A percentile compares a stretch with the other conserved stretches of the same genome.
Evolutionary conservation across 768 basidiomycete species (phyloP).

Genomic region (Botryobasidium botryosum): DNA sequence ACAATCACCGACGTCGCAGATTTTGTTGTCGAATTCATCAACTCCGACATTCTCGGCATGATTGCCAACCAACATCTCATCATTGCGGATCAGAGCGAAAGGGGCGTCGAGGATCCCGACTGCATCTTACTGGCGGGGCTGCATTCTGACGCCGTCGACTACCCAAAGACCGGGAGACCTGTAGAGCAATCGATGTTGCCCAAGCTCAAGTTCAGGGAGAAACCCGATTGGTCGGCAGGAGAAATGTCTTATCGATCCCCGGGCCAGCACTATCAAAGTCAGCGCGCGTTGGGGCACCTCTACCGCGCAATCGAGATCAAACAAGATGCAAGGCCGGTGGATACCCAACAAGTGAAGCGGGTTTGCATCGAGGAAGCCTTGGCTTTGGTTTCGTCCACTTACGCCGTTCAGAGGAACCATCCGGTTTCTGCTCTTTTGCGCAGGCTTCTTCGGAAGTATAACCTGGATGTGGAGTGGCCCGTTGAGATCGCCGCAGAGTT

Average conservation of each 20-base stretch:
- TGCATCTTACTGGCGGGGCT: conserved; percentile 38
- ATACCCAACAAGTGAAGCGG: not conserved
- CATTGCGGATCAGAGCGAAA: conserved; percentile 45
- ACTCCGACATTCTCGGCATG: conserved; percentile 47
- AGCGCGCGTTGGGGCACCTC: conserved; percentile 39
- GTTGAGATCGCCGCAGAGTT: not conserved
- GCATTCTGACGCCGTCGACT: conserved; percentile 21
- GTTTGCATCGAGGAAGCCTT: conserved; percentile 1
- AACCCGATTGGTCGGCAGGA: conserved; percentile 10
- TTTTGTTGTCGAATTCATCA: conserved; percentile 54
- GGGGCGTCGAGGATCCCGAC: conserved; percentile 30
- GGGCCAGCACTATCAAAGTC: conserved; percentile 28
- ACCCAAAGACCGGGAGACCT: conserved; percentile 12
- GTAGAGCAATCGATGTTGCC: conserved; percentile 6
- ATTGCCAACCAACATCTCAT: conserved; percentile 32
- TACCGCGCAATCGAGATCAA: conserved; percentile 46
- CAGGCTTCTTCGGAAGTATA: not conserved
- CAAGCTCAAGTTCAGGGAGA: not conserved
- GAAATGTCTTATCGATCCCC: not conserved
- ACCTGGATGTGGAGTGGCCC: conserved; percentile 1
- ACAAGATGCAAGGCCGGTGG: too few species aligned
- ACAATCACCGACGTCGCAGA: conserved; percentile 49
- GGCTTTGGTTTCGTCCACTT: not conserved
- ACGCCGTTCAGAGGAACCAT: not conserved
- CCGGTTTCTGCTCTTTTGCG: conserved; percentile 2